A percentile compares a stretch with the other conserved stretches of the same genome.
Conservation (phyloP, 306 rosid genomes). For the Malus domestica region DNA sequence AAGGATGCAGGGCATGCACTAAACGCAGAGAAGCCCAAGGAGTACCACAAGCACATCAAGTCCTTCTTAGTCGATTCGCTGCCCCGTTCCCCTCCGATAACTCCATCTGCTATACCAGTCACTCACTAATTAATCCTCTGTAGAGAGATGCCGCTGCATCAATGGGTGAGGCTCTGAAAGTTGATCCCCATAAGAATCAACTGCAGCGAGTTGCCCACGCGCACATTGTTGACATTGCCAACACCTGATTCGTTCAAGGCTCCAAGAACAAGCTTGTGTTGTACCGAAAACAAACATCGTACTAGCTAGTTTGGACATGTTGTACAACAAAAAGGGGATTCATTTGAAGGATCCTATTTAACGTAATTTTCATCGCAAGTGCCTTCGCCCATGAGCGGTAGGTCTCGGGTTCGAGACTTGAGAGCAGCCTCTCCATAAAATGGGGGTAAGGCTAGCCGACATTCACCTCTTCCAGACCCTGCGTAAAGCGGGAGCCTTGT, state of each 20-base stretch:
- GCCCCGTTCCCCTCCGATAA: conserved; percentile 11
- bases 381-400: no score
- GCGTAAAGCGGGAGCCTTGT: no score
- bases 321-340: not conserved
- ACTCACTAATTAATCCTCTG: not conserved
- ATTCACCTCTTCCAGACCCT: no score
- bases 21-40: conserved; percentile 46
- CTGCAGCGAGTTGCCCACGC: not conserved
- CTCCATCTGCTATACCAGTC: conserved; percentile 4
- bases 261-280: not conserved
- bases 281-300: not conserved
- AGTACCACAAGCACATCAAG: conserved; percentile 45
- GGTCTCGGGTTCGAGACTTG: no score
- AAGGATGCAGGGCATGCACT: conserved; percentile 74
- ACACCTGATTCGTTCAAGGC: not conserved
- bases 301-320: no score
- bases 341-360: not conserved
- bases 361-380: not conserved
- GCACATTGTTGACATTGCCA: not conserved
- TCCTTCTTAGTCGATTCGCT: conserved; percentile 38
- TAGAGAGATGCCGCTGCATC: not conserved
- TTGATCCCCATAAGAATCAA: not conserved
- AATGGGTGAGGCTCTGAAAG: not conserved
- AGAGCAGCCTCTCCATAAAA: no score
- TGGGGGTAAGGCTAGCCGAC: no score